phyloP scores from a whole-genome alignment of 2,329 filamentous ascomycete genomes.

The Simplicillium sp. region DNA sequence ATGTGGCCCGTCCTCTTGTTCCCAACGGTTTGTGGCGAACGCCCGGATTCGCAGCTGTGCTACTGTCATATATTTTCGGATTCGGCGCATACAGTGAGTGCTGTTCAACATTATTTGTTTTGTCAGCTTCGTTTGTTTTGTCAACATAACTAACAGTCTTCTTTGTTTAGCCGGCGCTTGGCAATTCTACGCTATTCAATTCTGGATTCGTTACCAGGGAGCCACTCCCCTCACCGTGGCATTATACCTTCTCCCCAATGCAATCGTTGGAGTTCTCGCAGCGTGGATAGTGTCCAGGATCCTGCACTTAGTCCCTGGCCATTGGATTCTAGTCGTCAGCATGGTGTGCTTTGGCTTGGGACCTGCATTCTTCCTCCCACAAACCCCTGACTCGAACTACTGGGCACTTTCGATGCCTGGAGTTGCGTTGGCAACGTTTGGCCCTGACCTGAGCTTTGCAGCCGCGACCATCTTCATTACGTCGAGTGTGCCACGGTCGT shows the following conservation, averaged over 20 bases:
- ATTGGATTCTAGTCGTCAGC: constrained; percentile 33
- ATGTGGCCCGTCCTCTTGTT: constrained; percentile 3
- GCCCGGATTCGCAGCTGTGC: constrained; percentile 2
- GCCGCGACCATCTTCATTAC: constrained; percentile 39
- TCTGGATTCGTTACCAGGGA: constrained; percentile 25
- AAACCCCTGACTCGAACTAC: constrained; percentile 28
- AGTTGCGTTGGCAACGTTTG: constrained; percentile 33
- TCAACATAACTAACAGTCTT: not conserved
- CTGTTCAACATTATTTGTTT: not conserved
- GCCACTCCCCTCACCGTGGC: constrained; percentile 28
- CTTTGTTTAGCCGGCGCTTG: constrained; percentile 13
- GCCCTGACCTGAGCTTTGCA: constrained; percentile 35
- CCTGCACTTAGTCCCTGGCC: constrained; percentile 32
- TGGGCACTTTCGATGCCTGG: constrained; percentile 35
- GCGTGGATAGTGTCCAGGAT: constrained; percentile 34
- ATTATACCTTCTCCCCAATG: constrained; percentile 34
- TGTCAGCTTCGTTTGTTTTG: no score
- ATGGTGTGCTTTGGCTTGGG: constrained; percentile 19
- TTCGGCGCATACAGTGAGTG: constrained; percentile 3
- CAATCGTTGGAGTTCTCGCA: constrained; percentile 30
- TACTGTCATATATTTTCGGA: constrained; percentile 2
- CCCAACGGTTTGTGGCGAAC: constrained; percentile 1
- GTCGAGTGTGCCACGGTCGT: constrained; percentile 31
- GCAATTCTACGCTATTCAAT: constrained; percentile 28
- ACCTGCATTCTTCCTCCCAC: constrained; percentile 11